Evolutionary conservation across 371 early-diverging fungal species (phyloP).

Genomic region (Circinella minor): DNA sequence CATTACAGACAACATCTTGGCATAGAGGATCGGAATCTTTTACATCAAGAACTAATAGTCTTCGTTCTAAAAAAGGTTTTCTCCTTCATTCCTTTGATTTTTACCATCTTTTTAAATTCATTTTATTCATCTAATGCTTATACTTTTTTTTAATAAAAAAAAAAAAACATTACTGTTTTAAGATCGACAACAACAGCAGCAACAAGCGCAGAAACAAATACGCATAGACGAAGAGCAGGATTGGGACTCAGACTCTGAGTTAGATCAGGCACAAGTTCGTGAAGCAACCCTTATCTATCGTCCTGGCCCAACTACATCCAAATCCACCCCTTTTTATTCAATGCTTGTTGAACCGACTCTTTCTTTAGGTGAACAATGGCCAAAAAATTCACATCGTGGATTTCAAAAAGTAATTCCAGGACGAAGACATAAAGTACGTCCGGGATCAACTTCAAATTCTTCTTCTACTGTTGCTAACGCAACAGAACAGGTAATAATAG

Average conservation of each 20-base stretch:
- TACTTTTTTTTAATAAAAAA: too few relatives aligned
- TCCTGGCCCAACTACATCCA: slow-evolving; percentile 9
- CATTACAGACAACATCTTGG: background rate
- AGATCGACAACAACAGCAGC: background rate
- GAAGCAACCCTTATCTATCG: slow-evolving; percentile 16
- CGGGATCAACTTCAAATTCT: background rate
- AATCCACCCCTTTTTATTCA: slow-evolving; percentile 30
- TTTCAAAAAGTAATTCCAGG: slow-evolving; percentile 17
- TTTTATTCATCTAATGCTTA: background rate
- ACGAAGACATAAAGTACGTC: slow-evolving; percentile 4
- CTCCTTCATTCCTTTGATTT: background rate
- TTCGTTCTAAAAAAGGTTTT: slow-evolving; percentile 3
- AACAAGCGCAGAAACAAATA: background rate
- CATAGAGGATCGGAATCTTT: background rate
- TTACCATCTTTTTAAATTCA: background rate
- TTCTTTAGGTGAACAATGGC: slow-evolving; percentile 42
- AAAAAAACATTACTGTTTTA: background rate
- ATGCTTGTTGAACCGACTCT: slow-evolving; percentile 36
- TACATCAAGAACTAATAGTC: slow-evolving; percentile 1
- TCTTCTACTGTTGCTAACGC: background rate
- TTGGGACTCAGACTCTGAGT: slow-evolving; percentile 44
- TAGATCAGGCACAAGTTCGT: slow-evolving; percentile 30
- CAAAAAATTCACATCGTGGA: slow-evolving; percentile 16
- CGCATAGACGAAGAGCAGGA: slow-evolving; percentile 8
- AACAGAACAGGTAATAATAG: background rate